Evolutionary conservation across 768 basidiomycete genomes (phyloP).

Genomic region (Phanerochaete sordida): DNA sequence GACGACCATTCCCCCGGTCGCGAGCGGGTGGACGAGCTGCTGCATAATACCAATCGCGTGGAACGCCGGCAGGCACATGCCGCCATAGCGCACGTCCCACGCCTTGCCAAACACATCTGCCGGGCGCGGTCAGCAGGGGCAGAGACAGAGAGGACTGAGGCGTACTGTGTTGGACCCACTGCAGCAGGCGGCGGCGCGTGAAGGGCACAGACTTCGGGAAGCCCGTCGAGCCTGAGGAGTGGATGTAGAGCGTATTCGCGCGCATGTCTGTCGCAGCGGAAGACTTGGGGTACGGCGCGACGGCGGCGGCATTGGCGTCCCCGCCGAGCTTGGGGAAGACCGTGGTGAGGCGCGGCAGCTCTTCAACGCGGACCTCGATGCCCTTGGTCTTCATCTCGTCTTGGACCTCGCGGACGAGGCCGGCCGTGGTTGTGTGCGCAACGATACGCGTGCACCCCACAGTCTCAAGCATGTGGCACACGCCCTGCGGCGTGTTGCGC

Average conservation of each 20-base stretch:
- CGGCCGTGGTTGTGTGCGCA: conserved; percentile 27
- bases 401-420: conserved; percentile 29
- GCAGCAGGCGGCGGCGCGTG: conserved; percentile 7
- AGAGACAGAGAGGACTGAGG: too few species aligned
- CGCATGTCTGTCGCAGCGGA: neutral
- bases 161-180: conserved; percentile 4
- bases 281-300: conserved; percentile 4
- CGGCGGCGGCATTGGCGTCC: conserved; percentile 5
- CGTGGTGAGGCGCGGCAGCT: conserved; percentile 13
- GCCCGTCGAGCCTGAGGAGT: conserved; percentile 50
- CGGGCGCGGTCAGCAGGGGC: neutral
- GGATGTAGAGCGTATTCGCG: conserved; percentile 32
- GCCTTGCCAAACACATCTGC: conserved; percentile 10
- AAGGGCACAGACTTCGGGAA: conserved; percentile 38
- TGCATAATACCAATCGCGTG: conserved; percentile 7
- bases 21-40: conserved; percentile 9
- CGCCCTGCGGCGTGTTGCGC: conserved; percentile 33
- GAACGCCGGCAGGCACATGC: conserved; percentile 8
- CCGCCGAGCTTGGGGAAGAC: conserved; percentile 15
- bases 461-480: conserved; percentile 32
- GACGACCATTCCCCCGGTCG: neutral
- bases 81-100: conserved; percentile 10
- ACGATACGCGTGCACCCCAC: conserved; percentile 37
- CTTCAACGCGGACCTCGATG: conserved; percentile 10
- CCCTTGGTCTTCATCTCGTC: conserved; percentile 14